Evolutionary conservation across 192 early-diverging fungal genomes (phyloP).

Genomic region (Coemansia sp.): DNA sequence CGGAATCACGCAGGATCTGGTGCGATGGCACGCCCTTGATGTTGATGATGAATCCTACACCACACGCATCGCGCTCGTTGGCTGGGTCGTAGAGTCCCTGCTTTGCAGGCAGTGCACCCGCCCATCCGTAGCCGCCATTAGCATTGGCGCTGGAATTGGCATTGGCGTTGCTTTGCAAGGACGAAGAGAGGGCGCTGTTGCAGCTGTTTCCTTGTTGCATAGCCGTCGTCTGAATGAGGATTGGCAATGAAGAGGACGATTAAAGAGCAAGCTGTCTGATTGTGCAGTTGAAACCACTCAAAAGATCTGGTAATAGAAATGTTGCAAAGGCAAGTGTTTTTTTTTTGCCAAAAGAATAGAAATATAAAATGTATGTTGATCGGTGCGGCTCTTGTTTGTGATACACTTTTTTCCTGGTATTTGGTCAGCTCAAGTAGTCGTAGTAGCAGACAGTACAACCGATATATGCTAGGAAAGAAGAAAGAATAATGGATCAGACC

Average conservation of each 20-base stretch:
- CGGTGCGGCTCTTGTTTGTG: too few species aligned
- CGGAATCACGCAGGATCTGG: slow-evolving; percentile 87
- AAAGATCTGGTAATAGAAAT: background rate
- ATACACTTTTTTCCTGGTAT: background rate
- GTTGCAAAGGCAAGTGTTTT: background rate
- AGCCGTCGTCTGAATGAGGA: background rate
- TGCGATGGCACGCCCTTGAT: slow-evolving; percentile 84
- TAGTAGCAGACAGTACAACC: background rate
- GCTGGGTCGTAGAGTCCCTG: slow-evolving; percentile 89
- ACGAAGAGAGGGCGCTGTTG: background rate
- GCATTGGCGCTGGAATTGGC: background rate
- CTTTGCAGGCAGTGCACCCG: slow-evolving; percentile 76
- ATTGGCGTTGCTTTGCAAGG: background rate
- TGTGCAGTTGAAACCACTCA: background rate
- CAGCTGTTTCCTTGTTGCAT: background rate
- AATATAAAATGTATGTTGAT: too few species aligned
- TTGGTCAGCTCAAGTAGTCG: too few species aligned
- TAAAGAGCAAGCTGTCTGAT: background rate
- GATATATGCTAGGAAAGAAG: background rate
- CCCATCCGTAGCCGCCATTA: slow-evolving; percentile 63
- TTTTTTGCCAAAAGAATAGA: too few species aligned
- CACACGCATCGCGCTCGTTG: slow-evolving; percentile 92
- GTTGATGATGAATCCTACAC: slow-evolving; percentile 96
- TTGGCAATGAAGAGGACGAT: background rate
- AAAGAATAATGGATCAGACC: background rate